These are phyloP conservation scores for Kalanchoe fedtschenkoi DNA, from an alignment of 164 flowering plant species.

Conservation along the genomic window DNA sequence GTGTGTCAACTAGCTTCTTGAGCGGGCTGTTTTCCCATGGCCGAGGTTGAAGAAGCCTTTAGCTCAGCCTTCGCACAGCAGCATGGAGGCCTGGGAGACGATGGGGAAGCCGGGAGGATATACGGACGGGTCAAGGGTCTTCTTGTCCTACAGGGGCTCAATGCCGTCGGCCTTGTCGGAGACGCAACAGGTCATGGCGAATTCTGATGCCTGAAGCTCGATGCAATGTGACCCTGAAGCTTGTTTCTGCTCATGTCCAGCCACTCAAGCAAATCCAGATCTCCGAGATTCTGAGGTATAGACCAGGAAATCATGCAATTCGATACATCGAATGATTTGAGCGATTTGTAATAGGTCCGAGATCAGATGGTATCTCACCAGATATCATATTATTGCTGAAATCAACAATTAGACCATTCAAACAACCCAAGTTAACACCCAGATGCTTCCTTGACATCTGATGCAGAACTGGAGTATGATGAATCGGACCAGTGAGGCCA, in stretches of 20 bases:
- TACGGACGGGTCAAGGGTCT: conserved; percentile 52
- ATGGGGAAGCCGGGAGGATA: conserved; percentile 47
- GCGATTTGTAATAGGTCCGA: conserved; percentile 16
- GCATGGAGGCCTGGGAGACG: conserved; percentile 48
- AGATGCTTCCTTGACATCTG: conserved; percentile 5
- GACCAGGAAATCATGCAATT: conserved; percentile 17
- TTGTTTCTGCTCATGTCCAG: conserved; percentile 23
- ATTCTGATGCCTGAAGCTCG: conserved; percentile 58
- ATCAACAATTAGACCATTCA: conserved; percentile 16
- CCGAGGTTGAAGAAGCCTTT: conserved; percentile 31
- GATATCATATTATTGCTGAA: conserved; percentile 16
- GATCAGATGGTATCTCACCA: conserved; percentile 14
- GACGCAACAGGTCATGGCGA: conserved; percentile 53
- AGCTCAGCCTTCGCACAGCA: conserved; percentile 25
- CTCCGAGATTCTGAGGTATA: conserved; percentile 16
- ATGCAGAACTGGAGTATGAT: conserved; percentile 10
- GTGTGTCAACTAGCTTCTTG: conserved; percentile 27
- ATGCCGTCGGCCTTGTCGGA: conserved; percentile 66
- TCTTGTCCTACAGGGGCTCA: conserved; percentile 48
- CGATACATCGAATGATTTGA: conserved; percentile 19
- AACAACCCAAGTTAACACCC: conserved; percentile 9
- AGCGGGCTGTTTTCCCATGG: conserved; percentile 46
- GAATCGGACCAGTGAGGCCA: conserved; percentile 15
- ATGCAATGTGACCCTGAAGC: conserved; percentile 24
- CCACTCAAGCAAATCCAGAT: conserved; percentile 14